Percentiles rank a stretch among this genome's conserved stretches.
Evolutionary conservation across 768 basidiomycete species (phyloP).

Genomic region (Vararia minispora): DNA sequence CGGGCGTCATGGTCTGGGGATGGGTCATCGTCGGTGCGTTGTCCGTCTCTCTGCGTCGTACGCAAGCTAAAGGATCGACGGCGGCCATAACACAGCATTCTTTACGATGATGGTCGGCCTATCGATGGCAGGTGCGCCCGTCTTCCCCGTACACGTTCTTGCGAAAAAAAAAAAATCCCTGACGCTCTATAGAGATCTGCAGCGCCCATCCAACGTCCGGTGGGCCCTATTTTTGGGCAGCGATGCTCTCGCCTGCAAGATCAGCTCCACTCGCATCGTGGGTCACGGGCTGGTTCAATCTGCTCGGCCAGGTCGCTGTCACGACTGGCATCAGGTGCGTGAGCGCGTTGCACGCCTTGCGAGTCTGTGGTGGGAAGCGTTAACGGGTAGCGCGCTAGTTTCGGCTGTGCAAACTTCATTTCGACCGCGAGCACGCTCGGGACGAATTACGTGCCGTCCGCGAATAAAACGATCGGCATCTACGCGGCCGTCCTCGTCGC

Average conservation of each 20-base stretch:
- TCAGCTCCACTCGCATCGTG: constrained; percentile 59
- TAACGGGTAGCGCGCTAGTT: constrained; percentile 24
- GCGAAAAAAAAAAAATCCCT: not conserved
- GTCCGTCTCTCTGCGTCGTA: not conserved
- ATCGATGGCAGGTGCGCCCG: constrained; percentile 64
- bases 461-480: constrained; percentile 52
- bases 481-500: constrained; percentile 59
- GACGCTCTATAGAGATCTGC: constrained; percentile 23
- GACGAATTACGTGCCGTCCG: constrained; percentile 44
- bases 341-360: not conserved
- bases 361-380: not conserved
- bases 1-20: constrained; percentile 70
- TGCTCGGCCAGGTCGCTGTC: constrained; percentile 66
- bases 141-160: not conserved
- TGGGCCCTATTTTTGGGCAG: constrained; percentile 77
- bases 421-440: constrained; percentile 52
- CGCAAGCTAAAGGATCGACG: no score
- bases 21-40: constrained; percentile 51
- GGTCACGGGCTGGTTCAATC: constrained; percentile 69
- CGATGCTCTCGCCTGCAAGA: constrained; percentile 50
- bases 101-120: constrained; percentile 66
- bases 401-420: constrained; percentile 56
- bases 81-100: constrained; percentile 29
- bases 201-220: constrained; percentile 65
- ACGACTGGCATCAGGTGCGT: constrained; percentile 59